Conservation (phyloP, 176 grass and related monocot genomes). For the Cymbopogon citratus region DNA sequence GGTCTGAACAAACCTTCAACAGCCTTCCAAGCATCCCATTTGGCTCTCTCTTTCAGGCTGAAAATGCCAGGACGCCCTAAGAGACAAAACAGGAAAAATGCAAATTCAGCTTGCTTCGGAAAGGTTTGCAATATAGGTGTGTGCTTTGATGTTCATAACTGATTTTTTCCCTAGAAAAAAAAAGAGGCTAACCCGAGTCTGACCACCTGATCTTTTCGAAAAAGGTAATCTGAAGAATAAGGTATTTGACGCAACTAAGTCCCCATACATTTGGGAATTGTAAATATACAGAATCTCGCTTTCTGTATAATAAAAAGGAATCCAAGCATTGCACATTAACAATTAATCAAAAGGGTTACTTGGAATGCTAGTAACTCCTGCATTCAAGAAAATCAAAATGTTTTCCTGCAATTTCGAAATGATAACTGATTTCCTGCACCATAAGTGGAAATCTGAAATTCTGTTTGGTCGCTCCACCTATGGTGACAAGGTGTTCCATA, state of each 20-base stretch:
- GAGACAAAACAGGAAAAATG: not conserved
- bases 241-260: not conserved
- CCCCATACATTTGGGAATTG: no score
- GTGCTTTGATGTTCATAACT: not conserved
- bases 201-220: not conserved
- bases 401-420: not conserved
- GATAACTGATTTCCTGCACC: not conserved
- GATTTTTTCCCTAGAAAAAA: not conserved
- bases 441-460: not conserved
- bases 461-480: not conserved
- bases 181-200: not conserved
- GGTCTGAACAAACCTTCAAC: conserved; percentile 47
- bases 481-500: no score
- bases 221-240: not conserved
- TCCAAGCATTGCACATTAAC: not conserved
- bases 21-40: conserved; percentile 88
- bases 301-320: not conserved
- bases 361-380: not conserved
- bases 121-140: not conserved
- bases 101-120: not conserved
- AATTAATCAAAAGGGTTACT: not conserved
- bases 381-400: not conserved
- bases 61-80: conserved; percentile 62
- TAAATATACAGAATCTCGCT: no score
- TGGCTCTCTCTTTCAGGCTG: conserved; percentile 63